A percentile compares a stretch with the other conserved stretches of the same genome.
phyloP scores from a whole-genome alignment of 441 rosid genomes.

The Viola pubescens region DNA sequence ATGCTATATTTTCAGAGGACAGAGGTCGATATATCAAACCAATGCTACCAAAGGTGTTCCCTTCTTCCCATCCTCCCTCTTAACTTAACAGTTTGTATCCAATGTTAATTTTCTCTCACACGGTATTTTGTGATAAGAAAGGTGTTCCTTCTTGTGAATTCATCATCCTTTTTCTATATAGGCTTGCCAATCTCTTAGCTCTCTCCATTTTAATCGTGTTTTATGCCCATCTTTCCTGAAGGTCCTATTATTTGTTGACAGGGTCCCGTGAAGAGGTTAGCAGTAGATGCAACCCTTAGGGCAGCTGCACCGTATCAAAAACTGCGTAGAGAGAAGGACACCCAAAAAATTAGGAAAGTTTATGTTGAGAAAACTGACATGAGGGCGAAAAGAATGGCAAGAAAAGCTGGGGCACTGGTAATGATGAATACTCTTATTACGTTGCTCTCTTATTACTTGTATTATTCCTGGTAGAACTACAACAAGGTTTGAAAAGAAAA shows the following conservation, averaged over 20 bases:
- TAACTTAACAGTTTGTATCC: slow-evolving; percentile 2
- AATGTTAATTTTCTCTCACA: neutral
- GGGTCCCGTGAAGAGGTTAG: slow-evolving; percentile 96
- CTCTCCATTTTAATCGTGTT: no score
- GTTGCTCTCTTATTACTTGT: slow-evolving; percentile 4
- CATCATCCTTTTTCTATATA: neutral
- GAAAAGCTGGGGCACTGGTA: slow-evolving; percentile 99
- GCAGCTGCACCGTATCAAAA: slow-evolving; percentile 99
- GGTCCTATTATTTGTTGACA: slow-evolving; percentile 20
- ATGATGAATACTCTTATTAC: slow-evolving; percentile 14
- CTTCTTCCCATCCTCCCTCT: no score
- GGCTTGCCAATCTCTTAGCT: no score
- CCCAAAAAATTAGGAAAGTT: slow-evolving; percentile 65
- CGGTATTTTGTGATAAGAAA: no score
- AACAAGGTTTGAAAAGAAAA: neutral
- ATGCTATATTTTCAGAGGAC: slow-evolving; percentile 94
- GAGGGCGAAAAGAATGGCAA: slow-evolving; percentile 99
- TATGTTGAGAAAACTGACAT: slow-evolving; percentile 94
- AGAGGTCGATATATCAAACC: slow-evolving; percentile 97
- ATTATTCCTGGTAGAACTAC: neutral
- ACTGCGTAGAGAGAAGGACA: slow-evolving; percentile 77
- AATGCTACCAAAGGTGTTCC: slow-evolving; percentile 89
- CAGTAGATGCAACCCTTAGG: slow-evolving; percentile 98
- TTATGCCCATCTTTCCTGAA: slow-evolving; percentile 11
- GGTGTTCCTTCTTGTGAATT: slow-evolving; percentile 1